Conservation (phyloP, 1,284 basidiomycete species). For the Sanghuangporus sanghuang region DNA sequence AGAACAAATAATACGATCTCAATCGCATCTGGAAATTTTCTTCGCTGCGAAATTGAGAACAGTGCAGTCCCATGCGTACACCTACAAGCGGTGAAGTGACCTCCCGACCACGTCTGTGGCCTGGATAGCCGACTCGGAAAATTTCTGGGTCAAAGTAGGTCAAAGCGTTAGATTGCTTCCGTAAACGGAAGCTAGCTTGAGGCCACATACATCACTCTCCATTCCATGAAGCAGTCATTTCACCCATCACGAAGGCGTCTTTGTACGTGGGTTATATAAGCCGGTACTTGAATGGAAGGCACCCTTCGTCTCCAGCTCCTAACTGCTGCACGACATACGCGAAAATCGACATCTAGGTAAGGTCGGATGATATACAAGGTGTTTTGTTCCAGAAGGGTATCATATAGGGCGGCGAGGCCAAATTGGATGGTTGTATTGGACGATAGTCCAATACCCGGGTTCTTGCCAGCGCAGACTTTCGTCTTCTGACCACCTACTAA, state of each 20-base stretch:
- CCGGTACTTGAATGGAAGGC: conserved; percentile 72
- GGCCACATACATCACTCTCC: conserved; percentile 70
- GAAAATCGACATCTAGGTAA: conserved; percentile 86
- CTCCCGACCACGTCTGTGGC: conserved; percentile 88
- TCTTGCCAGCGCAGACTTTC: too few relatives aligned
- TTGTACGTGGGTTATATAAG: conserved; percentile 71
- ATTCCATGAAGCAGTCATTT: conserved; percentile 54
- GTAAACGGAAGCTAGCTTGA: neutral
- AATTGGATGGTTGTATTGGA: conserved; percentile 92
- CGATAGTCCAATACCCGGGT: conserved; percentile 57
- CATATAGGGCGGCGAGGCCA: conserved; percentile 90
- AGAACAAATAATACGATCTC: conserved; percentile 35
- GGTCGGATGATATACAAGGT: conserved; percentile 92
- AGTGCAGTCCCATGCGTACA: conserved; percentile 35
- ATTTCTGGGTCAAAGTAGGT: conserved; percentile 22
- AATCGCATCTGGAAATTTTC: conserved; percentile 31
- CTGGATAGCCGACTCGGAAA: conserved; percentile 83
- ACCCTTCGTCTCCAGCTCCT: conserved; percentile 91
- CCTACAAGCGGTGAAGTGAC: conserved; percentile 87
- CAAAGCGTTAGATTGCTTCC: neutral
- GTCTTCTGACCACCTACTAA: too few relatives aligned
- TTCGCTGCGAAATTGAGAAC: neutral
- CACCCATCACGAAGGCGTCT: too few relatives aligned
- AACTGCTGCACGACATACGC: conserved; percentile 83
- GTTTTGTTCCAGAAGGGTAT: conserved; percentile 94